Base-by-base conservation (phyloP, 441 rosid species). In the Populus hybrid region DNA sequence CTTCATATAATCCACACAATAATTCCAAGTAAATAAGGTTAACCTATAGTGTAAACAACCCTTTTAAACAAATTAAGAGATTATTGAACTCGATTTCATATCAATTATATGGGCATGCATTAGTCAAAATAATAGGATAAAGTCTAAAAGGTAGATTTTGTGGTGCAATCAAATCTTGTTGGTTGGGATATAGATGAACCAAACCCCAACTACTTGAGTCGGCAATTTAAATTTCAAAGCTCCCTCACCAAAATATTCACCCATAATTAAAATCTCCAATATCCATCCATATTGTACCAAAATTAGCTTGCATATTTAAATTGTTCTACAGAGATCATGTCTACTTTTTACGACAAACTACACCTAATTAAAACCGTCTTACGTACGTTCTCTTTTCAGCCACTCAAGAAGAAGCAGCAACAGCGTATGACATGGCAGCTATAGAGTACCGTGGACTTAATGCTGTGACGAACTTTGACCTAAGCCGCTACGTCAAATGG, bases 381-480 rank as follows among this genome's bases (percentile, higher is more conserved):
- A 2, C 23, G 7, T 21, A 9, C 59, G 59, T 79, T 71, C 9
- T n/a, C 24, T 75, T 67, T 81, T 79, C 87, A 92, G 97, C 94
- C 38, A 92, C 97, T 7, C 94, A 92, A 83, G 97, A 90, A 75
- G 97, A 91, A 87, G 97, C 97, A 12, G 97, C 97, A 66, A 82
- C 75, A n/a, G 97, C 97, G 14, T 92, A 92, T 71, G 97, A 92
- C 85, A 83, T 85, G 85, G 97, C 94, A 7, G 97, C 97, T n/a
- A 88, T 92, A n/a, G 90, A 92, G 77, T 86, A 90, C 74, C 91
- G 97, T 67, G 94, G 97, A 78, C 87, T 90, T 65, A 88, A 90
- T 81, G 94, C 97, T 59, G 93, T 92, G 42, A 92, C 97, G 8
- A 92, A 92, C 83, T 92, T 92, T 75, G 92, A 90, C 75, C 86